A percentile compares a stretch with the other conserved stretches of the same genome.
These are phyloP conservation scores for Trichoderma erinaceum DNA, from an alignment of 495 filamentous ascomycete genomes.

Conservation along the genomic window DNA sequence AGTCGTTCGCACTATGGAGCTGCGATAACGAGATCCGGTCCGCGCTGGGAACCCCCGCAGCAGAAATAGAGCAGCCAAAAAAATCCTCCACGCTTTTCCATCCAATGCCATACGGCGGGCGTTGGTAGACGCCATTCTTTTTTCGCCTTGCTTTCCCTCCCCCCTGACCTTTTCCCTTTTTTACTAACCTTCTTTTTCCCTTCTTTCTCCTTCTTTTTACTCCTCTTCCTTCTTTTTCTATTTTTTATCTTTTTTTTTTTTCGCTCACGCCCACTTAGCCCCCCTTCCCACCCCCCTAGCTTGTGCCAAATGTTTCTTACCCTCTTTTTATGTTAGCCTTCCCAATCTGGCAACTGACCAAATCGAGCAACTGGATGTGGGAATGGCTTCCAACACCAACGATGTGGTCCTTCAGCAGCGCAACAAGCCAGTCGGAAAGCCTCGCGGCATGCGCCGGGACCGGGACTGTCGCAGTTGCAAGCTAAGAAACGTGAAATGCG, in stretches of 20 bases:
- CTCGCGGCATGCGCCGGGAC: constrained; percentile 32
- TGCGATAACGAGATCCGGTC: constrained; percentile 9
- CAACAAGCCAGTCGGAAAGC: constrained; percentile 22
- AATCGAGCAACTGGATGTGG: background rate
- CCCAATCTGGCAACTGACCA: constrained; percentile 5
- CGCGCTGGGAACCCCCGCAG: background rate
- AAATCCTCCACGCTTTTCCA: background rate
- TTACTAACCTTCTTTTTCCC: background rate
- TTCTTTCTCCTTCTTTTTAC: background rate
- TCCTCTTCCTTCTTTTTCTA: background rate
- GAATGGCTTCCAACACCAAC: background rate
- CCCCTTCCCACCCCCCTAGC: background rate
- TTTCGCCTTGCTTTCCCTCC: too few relatives aligned
- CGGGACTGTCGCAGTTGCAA: constrained; percentile 32
- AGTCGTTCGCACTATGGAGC: constrained; percentile 2
- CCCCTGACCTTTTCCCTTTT: background rate
- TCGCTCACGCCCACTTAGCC: background rate
- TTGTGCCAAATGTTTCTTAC: too few relatives aligned
- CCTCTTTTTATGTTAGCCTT: background rate
- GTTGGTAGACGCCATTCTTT: background rate
- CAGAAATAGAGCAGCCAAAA: background rate
- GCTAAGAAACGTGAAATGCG: constrained; percentile 29
- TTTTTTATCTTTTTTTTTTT: background rate
- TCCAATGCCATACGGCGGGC: background rate
- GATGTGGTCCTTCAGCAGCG: constrained; percentile 1